These are phyloP conservation scores for Mycosphaerelloides madeirae DNA, from an alignment of 2,329 filamentous ascomycete genomes.

Conservation along the genomic window DNA sequence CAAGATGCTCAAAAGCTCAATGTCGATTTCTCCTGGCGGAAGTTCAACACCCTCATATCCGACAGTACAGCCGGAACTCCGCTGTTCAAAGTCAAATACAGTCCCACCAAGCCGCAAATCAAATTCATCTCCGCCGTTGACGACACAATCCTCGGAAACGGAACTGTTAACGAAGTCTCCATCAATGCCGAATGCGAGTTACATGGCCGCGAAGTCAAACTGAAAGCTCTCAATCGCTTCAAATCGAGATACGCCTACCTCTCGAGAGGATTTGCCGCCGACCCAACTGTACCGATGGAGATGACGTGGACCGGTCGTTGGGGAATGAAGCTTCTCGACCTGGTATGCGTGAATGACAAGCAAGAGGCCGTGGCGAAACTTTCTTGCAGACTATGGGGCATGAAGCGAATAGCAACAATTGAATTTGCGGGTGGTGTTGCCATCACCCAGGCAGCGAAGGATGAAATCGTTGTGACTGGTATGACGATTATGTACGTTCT, in stretches of 20 bases:
- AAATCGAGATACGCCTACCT: conserved; percentile 7
- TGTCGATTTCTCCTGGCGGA: conserved; percentile 10
- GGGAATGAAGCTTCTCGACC: not conserved
- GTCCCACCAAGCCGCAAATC: conserved; percentile 5
- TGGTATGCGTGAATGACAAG: conserved; percentile 7
- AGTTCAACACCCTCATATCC: conserved; percentile 6
- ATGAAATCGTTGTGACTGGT: conserved; percentile 7
- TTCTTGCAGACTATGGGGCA: conserved; percentile 8
- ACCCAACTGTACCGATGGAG: not conserved
- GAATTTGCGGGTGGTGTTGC: conserved; percentile 7
- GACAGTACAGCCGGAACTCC: conserved; percentile 1
- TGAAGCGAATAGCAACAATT: conserved; percentile 7
- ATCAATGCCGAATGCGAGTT: conserved; percentile 7
- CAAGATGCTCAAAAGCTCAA: too few relatives aligned
- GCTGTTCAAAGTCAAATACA: conserved; percentile 3
- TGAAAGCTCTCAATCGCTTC: conserved; percentile 9
- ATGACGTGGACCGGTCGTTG: conserved; percentile 4
- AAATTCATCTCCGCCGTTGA: conserved; percentile 5
- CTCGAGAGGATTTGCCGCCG: conserved; percentile 1
- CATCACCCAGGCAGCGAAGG: conserved; percentile 1
- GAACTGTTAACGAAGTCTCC: conserved; percentile 6
- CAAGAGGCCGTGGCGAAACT: conserved; percentile 7
- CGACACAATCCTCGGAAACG: conserved; percentile 3
- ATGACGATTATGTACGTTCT: conserved; percentile 10
- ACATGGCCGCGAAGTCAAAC: not conserved